A percentile compares a stretch with the other conserved stretches of the same genome.
Evolutionary conservation across 2,329 filamentous ascomycete species (phyloP).

Genomic region (Trichophyton benhamiae): DNA sequence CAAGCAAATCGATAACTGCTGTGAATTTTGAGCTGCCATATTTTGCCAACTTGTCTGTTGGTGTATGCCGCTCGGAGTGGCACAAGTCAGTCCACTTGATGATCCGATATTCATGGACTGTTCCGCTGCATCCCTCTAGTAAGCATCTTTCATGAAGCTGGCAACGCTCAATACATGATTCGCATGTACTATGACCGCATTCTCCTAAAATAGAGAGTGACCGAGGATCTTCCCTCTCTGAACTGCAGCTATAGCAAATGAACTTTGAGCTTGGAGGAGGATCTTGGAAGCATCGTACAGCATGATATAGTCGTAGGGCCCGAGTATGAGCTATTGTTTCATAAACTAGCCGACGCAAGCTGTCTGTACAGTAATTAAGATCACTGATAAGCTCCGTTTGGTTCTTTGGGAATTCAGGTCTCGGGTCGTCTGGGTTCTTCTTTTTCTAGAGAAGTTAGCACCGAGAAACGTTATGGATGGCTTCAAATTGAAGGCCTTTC

Average conservation of each 20-base stretch:
- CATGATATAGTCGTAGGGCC: constrained; percentile 24
- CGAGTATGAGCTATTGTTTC: constrained; percentile 24
- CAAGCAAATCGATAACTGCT: constrained; percentile 35
- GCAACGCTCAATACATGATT: constrained; percentile 24
- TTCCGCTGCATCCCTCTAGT: constrained; percentile 30
- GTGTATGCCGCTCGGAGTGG: constrained; percentile 15
- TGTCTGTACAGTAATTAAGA: constrained; percentile 16
- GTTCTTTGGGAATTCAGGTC: constrained; percentile 9
- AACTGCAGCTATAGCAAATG: constrained; percentile 26
- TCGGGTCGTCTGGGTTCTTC: constrained; percentile 1
- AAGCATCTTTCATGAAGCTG: constrained; percentile 26
- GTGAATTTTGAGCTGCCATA: constrained; percentile 39
- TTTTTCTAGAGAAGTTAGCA: constrained; percentile 7
- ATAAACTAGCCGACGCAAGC: constrained; percentile 18
- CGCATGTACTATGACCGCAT: constrained; percentile 44
- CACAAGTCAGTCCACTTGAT: constrained; percentile 29
- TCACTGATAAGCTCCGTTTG: constrained; percentile 13
- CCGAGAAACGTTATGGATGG: background rate
- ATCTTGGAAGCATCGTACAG: constrained; percentile 22
- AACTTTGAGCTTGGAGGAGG: constrained; percentile 8
- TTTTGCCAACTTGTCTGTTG: constrained; percentile 12
- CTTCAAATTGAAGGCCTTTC: background rate
- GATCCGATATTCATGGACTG: constrained; percentile 30
- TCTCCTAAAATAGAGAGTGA: constrained; percentile 32
- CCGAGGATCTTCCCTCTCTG: constrained; percentile 17